Percentiles rank a stretch among this genome's conserved stretches.
Evolutionary conservation across 1,284 basidiomycete genomes (phyloP).

Genomic region (Fistulinella cinereoalba): DNA sequence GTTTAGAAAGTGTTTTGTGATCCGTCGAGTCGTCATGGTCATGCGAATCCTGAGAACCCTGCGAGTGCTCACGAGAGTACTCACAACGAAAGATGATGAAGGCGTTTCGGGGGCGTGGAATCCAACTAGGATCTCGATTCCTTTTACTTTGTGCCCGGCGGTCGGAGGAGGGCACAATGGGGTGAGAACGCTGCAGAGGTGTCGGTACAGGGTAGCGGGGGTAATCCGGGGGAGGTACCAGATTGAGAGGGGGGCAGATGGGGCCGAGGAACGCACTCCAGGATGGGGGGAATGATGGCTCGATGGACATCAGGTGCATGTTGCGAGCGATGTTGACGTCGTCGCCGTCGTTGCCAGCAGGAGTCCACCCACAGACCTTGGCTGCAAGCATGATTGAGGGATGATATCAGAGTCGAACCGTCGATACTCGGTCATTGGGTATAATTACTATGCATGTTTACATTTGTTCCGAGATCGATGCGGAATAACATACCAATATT

Average conservation of each 20-base stretch:
- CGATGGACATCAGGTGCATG: slow-evolving; percentile 10
- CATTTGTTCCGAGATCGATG: no score
- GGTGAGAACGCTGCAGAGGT: no score
- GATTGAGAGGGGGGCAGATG: slow-evolving; percentile 16
- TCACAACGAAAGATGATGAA: slow-evolving; percentile 88
- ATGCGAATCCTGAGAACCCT: slow-evolving; percentile 15
- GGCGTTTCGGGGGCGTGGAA: slow-evolving; percentile 82
- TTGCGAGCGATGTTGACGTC: slow-evolving; percentile 26
- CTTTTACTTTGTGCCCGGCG: slow-evolving; percentile 35
- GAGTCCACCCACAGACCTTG: slow-evolving; percentile 29
- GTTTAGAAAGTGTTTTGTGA: slow-evolving; percentile 60
- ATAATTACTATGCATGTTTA: no score
- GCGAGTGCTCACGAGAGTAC: slow-evolving; percentile 47
- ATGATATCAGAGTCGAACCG: neutral
- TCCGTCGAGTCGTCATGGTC: slow-evolving; percentile 21
- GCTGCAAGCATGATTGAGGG: slow-evolving; percentile 8
- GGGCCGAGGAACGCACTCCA: slow-evolving; percentile 9
- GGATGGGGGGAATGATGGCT: slow-evolving; percentile 6
- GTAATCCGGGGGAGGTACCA: neutral
- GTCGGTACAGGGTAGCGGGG: neutral
- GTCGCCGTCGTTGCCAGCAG: slow-evolving; percentile 26
- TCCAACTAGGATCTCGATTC: slow-evolving; percentile 53
- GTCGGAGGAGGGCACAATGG: slow-evolving; percentile 30
- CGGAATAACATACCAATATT: no score
- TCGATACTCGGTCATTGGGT: no score